These are phyloP conservation scores for Tulasnella sp. DNA, from an alignment of 768 basidiomycete species.

Conservation along the genomic window DNA sequence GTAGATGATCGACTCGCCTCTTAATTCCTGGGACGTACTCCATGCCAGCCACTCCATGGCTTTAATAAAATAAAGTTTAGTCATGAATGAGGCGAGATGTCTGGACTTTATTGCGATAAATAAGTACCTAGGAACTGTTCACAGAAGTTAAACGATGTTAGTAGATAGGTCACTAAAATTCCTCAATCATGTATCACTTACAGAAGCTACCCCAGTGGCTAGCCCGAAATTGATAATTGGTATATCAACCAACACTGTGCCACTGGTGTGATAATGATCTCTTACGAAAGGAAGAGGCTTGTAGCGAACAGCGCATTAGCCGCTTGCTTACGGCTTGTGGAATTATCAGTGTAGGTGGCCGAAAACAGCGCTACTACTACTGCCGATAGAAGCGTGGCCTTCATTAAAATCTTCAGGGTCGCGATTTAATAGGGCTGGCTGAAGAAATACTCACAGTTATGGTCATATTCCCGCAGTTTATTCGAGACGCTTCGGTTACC, in stretches of 20 bases:
- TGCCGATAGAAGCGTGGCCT: background rate
- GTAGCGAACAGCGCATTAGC: background rate
- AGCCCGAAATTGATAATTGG: background rate
- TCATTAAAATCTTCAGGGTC: background rate
- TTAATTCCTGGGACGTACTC: background rate
- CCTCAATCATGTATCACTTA: background rate
- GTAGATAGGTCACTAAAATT: too few relatives aligned
- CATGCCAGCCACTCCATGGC: background rate
- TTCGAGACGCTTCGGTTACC: background rate
- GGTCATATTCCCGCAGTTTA: background rate
- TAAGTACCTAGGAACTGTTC: background rate
- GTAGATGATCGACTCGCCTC: background rate
- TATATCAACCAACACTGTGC: background rate
- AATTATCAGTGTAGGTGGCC: background rate
- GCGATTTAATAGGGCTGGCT: background rate
- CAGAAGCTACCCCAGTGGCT: background rate
- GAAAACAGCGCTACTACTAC: background rate
- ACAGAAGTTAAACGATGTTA: background rate
- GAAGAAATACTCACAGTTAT: background rate
- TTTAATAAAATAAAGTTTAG: background rate
- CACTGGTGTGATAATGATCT: background rate
- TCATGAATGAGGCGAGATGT: background rate
- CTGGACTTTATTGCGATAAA: background rate
- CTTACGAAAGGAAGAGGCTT: background rate
- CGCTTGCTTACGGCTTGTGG: background rate